Evolutionary conservation across 2,329 filamentous ascomycete genomes (phyloP).

Genomic region (Intubia oerlemansii): DNA sequence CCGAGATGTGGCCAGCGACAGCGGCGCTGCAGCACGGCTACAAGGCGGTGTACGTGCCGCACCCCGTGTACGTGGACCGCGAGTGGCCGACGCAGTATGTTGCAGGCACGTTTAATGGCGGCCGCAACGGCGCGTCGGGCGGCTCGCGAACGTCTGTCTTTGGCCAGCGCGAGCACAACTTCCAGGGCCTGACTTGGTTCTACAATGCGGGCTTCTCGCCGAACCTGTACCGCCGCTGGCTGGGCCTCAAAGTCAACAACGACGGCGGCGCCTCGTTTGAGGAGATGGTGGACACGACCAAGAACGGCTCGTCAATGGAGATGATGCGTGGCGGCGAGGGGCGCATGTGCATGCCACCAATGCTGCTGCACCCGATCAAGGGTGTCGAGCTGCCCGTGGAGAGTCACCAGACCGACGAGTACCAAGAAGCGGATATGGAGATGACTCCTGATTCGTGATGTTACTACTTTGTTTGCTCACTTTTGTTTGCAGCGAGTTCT

Average conservation of each 20-base stretch:
- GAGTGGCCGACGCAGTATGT: conserved; percentile 67
- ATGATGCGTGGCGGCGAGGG: conserved; percentile 49
- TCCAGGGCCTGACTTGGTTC: conserved; percentile 75
- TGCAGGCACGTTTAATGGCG: conserved; percentile 60
- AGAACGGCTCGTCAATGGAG: conserved; percentile 23
- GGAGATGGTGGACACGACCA: conserved; percentile 29
- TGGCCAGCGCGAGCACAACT: conserved; percentile 74
- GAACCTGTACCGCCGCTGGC: conserved; percentile 68
- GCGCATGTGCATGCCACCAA: conserved; percentile 76
- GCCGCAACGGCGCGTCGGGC: conserved; percentile 53
- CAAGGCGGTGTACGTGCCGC: conserved; percentile 80
- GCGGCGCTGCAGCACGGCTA: conserved; percentile 77
- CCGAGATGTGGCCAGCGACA: conserved; percentile 89
- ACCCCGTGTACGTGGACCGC: conserved; percentile 73
- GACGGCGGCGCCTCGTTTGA: conserved; percentile 63
- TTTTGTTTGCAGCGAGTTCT: no score
- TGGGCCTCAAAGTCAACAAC: conserved; percentile 61
- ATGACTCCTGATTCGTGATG: conserved; percentile 29
- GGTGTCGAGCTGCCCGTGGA: conserved; percentile 45
- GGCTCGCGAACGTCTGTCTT: conserved; percentile 53
- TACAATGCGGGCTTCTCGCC: conserved; percentile 69
- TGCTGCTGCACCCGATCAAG: conserved; percentile 81
- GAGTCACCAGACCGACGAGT: conserved; percentile 25
- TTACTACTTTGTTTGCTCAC: no score
- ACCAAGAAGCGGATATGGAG: conserved; percentile 22